phyloP scores from a whole-genome alignment of 768 basidiomycete species.

The Lactarius pseudohatsudake region DNA sequence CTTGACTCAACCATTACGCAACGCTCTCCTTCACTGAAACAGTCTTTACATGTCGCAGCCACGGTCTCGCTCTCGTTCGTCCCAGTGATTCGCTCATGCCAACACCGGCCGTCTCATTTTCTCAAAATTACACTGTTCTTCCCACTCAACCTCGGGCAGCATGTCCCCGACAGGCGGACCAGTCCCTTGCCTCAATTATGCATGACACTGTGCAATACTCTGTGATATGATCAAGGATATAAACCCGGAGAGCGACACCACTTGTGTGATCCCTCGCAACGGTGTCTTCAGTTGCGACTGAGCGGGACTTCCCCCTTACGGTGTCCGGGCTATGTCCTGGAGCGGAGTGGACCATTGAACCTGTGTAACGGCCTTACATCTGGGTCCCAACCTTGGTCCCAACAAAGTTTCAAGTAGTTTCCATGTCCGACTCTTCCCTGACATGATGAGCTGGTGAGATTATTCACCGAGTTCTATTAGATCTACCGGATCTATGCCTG shows the following conservation, averaged over 20 bases:
- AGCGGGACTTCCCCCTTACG: background rate
- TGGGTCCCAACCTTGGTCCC: background rate
- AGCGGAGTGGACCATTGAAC: background rate
- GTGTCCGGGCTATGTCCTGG: background rate
- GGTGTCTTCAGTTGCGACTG: background rate
- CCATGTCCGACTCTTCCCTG: background rate
- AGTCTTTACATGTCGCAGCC: background rate
- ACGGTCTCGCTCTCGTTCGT: background rate
- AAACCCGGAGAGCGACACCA: background rate
- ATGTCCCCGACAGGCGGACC: background rate
- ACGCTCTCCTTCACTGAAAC: background rate
- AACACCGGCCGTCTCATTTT: background rate
- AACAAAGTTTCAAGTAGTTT: background rate
- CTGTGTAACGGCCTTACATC: background rate
- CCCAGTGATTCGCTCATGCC: background rate
- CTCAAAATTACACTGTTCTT: background rate
- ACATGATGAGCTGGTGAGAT: background rate
- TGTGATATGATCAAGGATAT: background rate
- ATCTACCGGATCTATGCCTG: background rate
- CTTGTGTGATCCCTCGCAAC: background rate
- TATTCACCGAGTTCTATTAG: background rate
- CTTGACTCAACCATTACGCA: constrained; percentile 2
- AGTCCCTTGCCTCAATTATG: background rate
- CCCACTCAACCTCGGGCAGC: background rate
- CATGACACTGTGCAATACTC: background rate